A percentile compares a stretch with the other conserved stretches of the same genome.
phyloP scores from a whole-genome alignment of 2,329 filamentous ascomycete genomes.

The Diaporthe citrichinensis region DNA sequence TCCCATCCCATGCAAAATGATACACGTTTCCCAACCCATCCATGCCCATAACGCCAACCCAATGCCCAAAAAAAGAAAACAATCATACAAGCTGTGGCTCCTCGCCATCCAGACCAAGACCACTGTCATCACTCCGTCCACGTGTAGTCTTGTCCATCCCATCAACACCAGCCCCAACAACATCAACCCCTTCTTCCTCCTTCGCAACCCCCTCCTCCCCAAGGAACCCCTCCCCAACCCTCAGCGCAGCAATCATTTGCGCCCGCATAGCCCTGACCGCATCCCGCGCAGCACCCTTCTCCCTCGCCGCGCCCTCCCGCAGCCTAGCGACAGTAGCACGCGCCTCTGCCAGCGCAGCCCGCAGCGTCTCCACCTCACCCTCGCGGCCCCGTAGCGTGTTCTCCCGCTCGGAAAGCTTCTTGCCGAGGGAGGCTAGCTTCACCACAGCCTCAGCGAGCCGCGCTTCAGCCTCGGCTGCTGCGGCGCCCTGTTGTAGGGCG shows the following conservation, averaged over 20 bases:
- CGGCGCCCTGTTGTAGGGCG: slow-evolving; percentile 3
- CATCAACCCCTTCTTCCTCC: not conserved
- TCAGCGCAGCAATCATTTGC: slow-evolving; percentile 34
- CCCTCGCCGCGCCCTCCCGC: not conserved
- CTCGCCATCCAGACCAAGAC: not conserved
- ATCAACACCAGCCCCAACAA: not conserved
- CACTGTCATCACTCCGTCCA: slow-evolving; percentile 14
- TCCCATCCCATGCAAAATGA: not conserved
- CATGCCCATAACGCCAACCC: not conserved
- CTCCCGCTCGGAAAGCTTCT: slow-evolving; percentile 1
- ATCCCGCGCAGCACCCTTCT: slow-evolving; percentile 10
- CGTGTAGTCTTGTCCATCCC: not conserved
- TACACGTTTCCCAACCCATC: not conserved
- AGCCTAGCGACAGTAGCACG: not conserved
- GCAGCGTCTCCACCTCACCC: not conserved
- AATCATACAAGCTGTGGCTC: not conserved
- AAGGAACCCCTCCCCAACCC: slow-evolving; percentile 39
- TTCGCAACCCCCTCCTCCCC: slow-evolving; percentile 8
- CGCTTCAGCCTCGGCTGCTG: not conserved
- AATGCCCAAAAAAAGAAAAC: not conserved
- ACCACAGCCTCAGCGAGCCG: not conserved
- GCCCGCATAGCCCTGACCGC: slow-evolving; percentile 32
- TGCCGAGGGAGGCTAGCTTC: not conserved
- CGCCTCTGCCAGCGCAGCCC: slow-evolving; percentile 10
- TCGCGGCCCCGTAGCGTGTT: not conserved